Evolutionary conservation across 495 filamentous ascomycete species (phyloP).

Genomic region (Cercophora samala): DNA sequence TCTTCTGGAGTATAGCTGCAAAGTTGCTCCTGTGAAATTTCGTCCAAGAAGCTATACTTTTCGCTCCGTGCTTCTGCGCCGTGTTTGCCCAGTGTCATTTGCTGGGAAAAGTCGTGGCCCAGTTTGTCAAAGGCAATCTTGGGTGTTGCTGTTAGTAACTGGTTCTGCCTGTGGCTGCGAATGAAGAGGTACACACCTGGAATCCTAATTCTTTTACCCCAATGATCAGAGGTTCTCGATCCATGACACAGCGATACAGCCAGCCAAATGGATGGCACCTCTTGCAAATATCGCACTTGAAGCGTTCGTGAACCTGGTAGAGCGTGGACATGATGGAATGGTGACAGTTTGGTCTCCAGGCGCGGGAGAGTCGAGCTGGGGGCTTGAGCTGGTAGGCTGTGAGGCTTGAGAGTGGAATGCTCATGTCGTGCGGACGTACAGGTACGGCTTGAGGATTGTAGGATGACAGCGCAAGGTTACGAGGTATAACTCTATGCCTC

Average conservation of each 20-base stretch:
- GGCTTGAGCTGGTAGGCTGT: conserved; percentile 6
- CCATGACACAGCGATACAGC: conserved; percentile 64
- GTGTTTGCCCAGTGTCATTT: conserved; percentile 32
- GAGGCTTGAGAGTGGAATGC: conserved; percentile 17
- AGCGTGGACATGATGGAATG: conserved; percentile 59
- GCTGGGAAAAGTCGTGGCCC: conserved; percentile 21
- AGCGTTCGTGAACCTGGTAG: conserved; percentile 35
- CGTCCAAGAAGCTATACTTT: conserved; percentile 42
- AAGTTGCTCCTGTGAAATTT: conserved; percentile 49
- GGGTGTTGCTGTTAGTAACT: conserved; percentile 10
- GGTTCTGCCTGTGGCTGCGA: not conserved
- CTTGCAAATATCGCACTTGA: conserved; percentile 53
- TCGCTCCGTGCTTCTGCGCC: conserved; percentile 38
- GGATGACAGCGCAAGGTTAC: not conserved
- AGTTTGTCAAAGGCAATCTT: conserved; percentile 33
- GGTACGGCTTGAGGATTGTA: not conserved
- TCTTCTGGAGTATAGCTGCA: conserved; percentile 44
- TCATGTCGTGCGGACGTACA: not conserved
- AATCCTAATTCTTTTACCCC: conserved; percentile 33
- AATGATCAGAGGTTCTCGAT: conserved; percentile 47
- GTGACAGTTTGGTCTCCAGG: conserved; percentile 46
- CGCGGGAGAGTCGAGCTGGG: not conserved
- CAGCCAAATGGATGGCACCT: conserved; percentile 52
- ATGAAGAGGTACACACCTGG: conserved; percentile 25
- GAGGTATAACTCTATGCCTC: not conserved